Base-by-base conservation (phyloP, 768 basidiomycete genomes). In the Mycena crocata region DNA sequence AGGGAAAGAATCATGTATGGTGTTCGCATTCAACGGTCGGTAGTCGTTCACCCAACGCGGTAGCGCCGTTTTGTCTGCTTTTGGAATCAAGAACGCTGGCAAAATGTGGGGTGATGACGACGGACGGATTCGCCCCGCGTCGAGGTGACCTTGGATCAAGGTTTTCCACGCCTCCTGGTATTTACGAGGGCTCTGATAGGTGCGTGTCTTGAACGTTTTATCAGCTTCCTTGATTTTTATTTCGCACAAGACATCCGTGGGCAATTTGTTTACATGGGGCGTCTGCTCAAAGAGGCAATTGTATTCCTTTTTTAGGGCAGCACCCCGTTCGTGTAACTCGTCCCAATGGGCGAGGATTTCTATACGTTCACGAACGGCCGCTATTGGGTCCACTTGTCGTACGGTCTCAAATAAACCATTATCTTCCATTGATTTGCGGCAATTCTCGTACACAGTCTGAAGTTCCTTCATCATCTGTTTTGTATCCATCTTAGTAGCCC, bases 41-140 rank as follows among this genome's bases (percentile, higher is more conserved):
- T 74, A 83, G 35, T 82, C 76, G 59, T 77, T 79, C 0, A 83
- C 80, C 79, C 79, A 81, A 0, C 75, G 70, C 1, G 79, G 81
- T 0, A 78, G 42, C 0, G 67, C 78, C 0, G 52, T 71, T 0
- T 62, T 55, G 44, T 80, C 78, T 0, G 74, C 52, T 42, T 81
- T 81, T 0, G 76, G 80, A 3, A 84, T 77, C 1, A 83, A 71
- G 57, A 84, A 85, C 0, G 75, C 72, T 0, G 80, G 82, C 0
- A 78, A 85, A 0, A 77, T 76, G 49, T 71, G 75, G 0, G 45
- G 39, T 0, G 75, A 79, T 0, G 63, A 64, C 0, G 78, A 83
- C 0, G 74, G 74, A 0, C 35, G 52, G 17, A 54, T 54, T 4
- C 71, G 57, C 0, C 82, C 81, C 6, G 77, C 73, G 0, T 66